phyloP scores from a whole-genome alignment of 768 basidiomycete genomes.

The Gymnopilus dilepis region DNA sequence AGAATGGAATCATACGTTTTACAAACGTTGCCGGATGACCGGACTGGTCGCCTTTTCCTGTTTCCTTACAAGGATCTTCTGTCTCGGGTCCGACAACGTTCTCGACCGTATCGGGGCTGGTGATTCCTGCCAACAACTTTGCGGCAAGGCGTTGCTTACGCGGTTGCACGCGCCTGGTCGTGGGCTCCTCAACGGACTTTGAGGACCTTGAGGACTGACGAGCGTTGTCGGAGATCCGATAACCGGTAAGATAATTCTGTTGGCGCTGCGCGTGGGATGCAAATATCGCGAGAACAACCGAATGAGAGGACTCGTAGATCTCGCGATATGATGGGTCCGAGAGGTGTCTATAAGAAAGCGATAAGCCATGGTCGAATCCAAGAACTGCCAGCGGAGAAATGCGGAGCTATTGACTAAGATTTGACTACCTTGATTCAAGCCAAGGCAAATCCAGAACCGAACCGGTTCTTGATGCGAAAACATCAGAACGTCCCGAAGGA shows the following conservation, averaged over 20 bases:
- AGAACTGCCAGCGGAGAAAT: background rate
- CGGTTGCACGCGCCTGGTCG: slow-evolving; percentile 7
- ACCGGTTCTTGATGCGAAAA: background rate
- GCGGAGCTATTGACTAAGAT: background rate
- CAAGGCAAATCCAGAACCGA: background rate
- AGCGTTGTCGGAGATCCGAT: slow-evolving; percentile 14
- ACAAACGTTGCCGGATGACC: slow-evolving; percentile 44
- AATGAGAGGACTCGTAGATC: slow-evolving; percentile 88
- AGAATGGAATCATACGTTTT: slow-evolving; percentile 73
- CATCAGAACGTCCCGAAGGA: background rate
- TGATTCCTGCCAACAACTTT: slow-evolving; percentile 10
- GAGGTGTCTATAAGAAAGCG: slow-evolving; percentile 54
- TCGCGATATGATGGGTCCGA: slow-evolving; percentile 66
- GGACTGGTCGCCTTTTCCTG: slow-evolving; percentile 12
- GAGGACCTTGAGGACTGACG: background rate
- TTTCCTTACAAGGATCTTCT: slow-evolving; percentile 2
- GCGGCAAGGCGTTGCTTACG: slow-evolving; percentile 10
- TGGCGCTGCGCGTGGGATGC: slow-evolving; percentile 57
- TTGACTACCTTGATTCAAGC: background rate
- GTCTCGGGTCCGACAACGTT: slow-evolving; percentile 21
- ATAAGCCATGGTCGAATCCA: slow-evolving; percentile 7
- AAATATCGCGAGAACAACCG: slow-evolving; percentile 78
- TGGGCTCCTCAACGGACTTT: background rate
- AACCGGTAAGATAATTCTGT: slow-evolving; percentile 26
- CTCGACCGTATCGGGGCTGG: slow-evolving; percentile 14